Conservation (phyloP, 495 filamentous ascomycete genomes). For the Cercophora scortea region DNA sequence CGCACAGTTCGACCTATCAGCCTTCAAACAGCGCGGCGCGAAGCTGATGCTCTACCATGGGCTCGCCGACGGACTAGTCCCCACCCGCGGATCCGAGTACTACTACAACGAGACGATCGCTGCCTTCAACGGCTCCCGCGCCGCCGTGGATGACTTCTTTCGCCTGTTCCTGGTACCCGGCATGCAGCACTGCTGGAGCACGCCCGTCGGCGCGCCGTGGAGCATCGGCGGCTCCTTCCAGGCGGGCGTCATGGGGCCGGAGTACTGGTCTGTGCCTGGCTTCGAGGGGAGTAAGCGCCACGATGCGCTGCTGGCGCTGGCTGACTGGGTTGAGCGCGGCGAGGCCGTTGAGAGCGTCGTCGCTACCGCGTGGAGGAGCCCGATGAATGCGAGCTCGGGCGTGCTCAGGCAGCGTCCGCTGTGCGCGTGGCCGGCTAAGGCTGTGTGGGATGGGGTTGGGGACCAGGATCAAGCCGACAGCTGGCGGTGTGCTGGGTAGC, state of each 20-base stretch:
- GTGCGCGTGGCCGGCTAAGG: slow-evolving; percentile 35
- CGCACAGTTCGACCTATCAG: slow-evolving; percentile 35
- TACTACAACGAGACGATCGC: slow-evolving; percentile 32
- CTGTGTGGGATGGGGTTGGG: slow-evolving; percentile 14
- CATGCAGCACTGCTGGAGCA: slow-evolving; percentile 32
- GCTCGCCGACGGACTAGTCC: slow-evolving; percentile 42
- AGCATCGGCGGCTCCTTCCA: slow-evolving; percentile 33
- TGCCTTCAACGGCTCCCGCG: slow-evolving; percentile 14
- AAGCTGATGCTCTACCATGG: slow-evolving; percentile 54
- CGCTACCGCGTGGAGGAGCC: slow-evolving; percentile 36
- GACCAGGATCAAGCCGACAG: slow-evolving; percentile 7
- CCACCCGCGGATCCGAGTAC: slow-evolving; percentile 31
- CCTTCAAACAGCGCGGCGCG: slow-evolving; percentile 38
- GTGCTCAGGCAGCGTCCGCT: slow-evolving; percentile 35
- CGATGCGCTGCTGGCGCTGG: slow-evolving; percentile 41
- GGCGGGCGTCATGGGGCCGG: slow-evolving; percentile 16
- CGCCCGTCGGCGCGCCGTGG: slow-evolving; percentile 36
- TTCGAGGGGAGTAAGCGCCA: slow-evolving; percentile 34
- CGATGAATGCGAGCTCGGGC: slow-evolving; percentile 20
- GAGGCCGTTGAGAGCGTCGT: slow-evolving; percentile 31
- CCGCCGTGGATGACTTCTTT: slow-evolving; percentile 21
- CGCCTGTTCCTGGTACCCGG: slow-evolving; percentile 35
- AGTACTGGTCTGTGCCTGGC: slow-evolving; percentile 26
- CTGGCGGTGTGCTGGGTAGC: slow-evolving; percentile 5
- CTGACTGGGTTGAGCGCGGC: slow-evolving; percentile 46